Base-by-base conservation (phyloP, 768 basidiomycete species). In the Cantharellus anzutake region DNA sequence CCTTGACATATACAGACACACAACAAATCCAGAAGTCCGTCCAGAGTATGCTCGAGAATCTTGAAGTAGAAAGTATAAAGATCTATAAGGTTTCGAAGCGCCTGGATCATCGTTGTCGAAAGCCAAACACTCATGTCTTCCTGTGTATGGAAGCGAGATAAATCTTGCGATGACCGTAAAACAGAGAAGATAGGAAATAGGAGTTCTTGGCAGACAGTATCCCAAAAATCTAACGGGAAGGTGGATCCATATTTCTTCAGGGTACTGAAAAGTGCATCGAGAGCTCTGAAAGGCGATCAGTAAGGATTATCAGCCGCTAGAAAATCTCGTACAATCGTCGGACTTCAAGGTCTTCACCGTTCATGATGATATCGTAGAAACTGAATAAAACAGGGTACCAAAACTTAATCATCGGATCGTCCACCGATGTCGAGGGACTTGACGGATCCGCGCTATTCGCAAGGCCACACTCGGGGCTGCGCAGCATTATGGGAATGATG, bases 321-420 rank as follows among this genome's bases (percentile, higher is more conserved):
- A 11, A 42, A 42, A 48, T n/a, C 40, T 76, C 90, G 73, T 68
- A 99, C 96, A 97, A 70, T 67, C 93, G 80, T 65, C 96, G 82
- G 58, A 99, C 92, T 78, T 99, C 96, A 37, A 99, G 73, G 67
- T 99, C 96, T 69, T 98, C 96, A 16, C 91, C 96, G 63, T 96
- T 98, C 94, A 99, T 98, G 68, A 99, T 94, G 59, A 99, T 94
- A 69, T 98, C 96, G 71, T 93, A 97, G 74, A 97, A 98, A n/a
- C 87, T 86, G 67, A 98, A 94, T 42, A 98, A 75, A 2, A 90
- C 82, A 0, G 96, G 96, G 74, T 87, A 92, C 96, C 96, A 99
- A 70, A 84, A 97, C 65, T 83, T 85, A 71, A 97, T 85, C 87
- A 92, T 93, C 38, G 80, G 81, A 62, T 96, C 94, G 61, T 87